Base-by-base conservation (phyloP, 129 eudicot genomes). In the Scalesia atractyloides region DNA sequence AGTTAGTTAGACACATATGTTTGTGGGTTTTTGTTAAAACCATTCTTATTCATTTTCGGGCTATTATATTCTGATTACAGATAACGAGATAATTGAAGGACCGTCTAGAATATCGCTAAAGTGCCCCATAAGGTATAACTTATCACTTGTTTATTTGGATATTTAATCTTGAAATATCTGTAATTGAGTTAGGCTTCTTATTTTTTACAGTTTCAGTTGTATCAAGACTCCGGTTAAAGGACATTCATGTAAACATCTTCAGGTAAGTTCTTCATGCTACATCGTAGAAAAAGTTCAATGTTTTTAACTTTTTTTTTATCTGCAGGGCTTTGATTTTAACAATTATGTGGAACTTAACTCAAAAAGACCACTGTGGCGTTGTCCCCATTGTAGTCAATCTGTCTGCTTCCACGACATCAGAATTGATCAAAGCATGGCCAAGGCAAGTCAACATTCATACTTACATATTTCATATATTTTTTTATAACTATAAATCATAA, bases 311-410 rank as follows among this genome's bases (percentile, higher is more conserved):
- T 24, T 36, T 26, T 60, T 50, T 51, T n/a, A 20, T 7, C 16
- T 24, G 70, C 76, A 92, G 98, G 89, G 98, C 68, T 89, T 92
- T 73, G 98, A 92, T 79, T 89, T 83, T 26, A 83, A 82, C 75
- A 92, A 89, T 84, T 92, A 84, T 53, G 82, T 87, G 72, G 86
- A 73, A 50, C 83, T 92, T 46, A 92, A 92, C 72, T 75, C 94
- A 60, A 86, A 88, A 74, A 80, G 94, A 73, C 98, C 98, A 20
- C 72, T 77, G 22, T 92, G 98, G 98, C 96, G 98, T 34, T 92
- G 98, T 74, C 98, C 98, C 7, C 88, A 85, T 64, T 92, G 98
- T 76, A 85, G 82, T 73, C 96, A 92, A 58, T 82, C 68, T 36
- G 89, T 89, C 65, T 84, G 88, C 85, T 92, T 83, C 77, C 73